Evolutionary conservation across 2,329 filamentous ascomycete genomes (phyloP), one percentile per base, ranked within the genome.

Genomic region (Nemania sp.): DNA sequence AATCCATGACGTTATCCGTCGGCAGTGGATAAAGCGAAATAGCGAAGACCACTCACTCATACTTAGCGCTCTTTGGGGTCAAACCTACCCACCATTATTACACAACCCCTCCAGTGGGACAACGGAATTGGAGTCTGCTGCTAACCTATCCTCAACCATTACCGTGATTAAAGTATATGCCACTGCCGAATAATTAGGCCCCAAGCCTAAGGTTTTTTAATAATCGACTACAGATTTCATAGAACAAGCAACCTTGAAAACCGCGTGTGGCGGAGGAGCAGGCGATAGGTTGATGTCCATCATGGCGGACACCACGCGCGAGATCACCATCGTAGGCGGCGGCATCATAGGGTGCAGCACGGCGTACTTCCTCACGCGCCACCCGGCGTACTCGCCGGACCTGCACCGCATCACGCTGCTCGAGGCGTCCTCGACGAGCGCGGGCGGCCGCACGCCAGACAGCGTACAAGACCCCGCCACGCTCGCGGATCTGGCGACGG

Each of bases 291-390:
- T n/a, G 7, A 39, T 39, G 11, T 39, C 17, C 18, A 25, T 42
- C 39, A 42, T 42, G 39, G 20, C 43, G 3, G 15, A 11, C 10
- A 46, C 17, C 10, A 46, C 53, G 13, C 69, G 68, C 57, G 72
- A 74, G 18, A 74, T 74, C 57, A 71, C 68, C 51, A 72, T 76
- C 56, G 65, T 76, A 81, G 88, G 90, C 66, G 90, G 89, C 59
- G 90, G 90, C 62, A 91, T 92, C 54, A 91, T 92, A 63, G 90
- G 90, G 64, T 88, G 85, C 72, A 90, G 86, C 62, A 86, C 87
- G 2, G 89, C 90, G 20, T 92, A 92, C 69, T 92, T 84, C 70
- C 79, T 92, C 12, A 90, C 89, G 0, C 84, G 87, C 62, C 89
- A 92, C 71, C 84, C 87, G 1, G 82, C 80, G 4, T 92, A 87